Percentiles rank a stretch among this genome's conserved stretches.
These are phyloP conservation scores for Diaporthe ampelina DNA, from an alignment of 2,329 filamentous ascomycete genomes.

Conservation along the genomic window DNA sequence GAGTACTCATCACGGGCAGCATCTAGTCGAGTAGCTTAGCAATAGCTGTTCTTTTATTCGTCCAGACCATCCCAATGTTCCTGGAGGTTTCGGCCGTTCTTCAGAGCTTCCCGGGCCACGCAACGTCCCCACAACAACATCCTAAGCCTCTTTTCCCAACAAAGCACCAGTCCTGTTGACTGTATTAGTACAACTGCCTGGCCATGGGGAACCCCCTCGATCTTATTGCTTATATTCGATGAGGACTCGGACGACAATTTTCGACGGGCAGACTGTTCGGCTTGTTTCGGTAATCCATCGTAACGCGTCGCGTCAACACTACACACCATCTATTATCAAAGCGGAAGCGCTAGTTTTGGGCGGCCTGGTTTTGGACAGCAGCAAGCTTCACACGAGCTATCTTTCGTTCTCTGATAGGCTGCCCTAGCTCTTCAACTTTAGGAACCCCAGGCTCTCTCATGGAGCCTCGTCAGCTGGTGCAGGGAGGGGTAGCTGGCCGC, in stretches of 20 bases:
- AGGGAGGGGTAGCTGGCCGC: not conserved
- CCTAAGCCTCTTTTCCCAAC: not conserved
- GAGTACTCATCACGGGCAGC: not conserved
- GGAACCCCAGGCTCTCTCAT: not conserved
- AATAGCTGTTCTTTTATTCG: not conserved
- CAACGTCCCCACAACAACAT: not conserved
- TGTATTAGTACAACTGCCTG: too few species aligned
- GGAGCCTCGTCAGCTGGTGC: not conserved
- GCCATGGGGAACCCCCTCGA: not conserved
- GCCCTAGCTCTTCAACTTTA: not conserved
- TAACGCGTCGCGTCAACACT: slow-evolving; percentile 4
- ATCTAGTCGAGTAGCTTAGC: not conserved
- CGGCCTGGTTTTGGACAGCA: not conserved
- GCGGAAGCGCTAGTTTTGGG: not conserved
- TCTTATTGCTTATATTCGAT: slow-evolving; percentile 4
- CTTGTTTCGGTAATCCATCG: too few species aligned
- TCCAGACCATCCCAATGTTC: not conserved
- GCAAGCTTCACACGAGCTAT: not conserved
- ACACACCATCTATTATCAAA: not conserved
- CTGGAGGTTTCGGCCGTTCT: not conserved
- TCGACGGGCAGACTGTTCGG: not conserved
- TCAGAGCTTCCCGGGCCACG: not conserved
- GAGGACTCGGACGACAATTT: not conserved
- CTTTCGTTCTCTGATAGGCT: not conserved
- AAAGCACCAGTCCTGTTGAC: not conserved